Base-by-base conservation (phyloP, 2,329 filamentous ascomycete species). In the Clonostachys chloroleuca region DNA sequence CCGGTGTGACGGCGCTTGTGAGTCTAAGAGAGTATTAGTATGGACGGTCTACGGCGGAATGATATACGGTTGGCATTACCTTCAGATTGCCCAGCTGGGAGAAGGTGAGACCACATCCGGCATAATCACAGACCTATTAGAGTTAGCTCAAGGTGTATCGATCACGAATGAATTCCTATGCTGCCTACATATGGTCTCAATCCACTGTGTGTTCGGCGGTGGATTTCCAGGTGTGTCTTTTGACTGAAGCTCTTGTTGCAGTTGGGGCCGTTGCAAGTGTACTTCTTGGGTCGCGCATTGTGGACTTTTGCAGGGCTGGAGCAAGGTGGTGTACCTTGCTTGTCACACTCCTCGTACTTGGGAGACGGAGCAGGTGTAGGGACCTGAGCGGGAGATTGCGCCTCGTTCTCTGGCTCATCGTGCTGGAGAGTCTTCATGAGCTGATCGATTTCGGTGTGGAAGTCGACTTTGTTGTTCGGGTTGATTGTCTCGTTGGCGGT, bases 151-250 rank as follows among this genome's bases (percentile, higher is more conserved):
- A 30, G 3, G 24, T 30, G 24, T 30, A 30, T 10, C 24, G 24
- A 30, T 30, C 24, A 30, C 9, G 24, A 10, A 30, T 30, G 24
- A 20, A 12, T n/a, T 34, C 2, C 5, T 39, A 20, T 13, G 16
- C 10, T 13, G 73, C 89, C 75, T 72, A 95, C 87, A 63, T 92
- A 96, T 50, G 92, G 92, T 63, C 91, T 94, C 46, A 87, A 83
- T 14, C 94, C 94, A 3, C 89, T 96, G 66, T 99, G 94, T 5
- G 87, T 86, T 53, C 92, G 80, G 42, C 81, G 84, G 64, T 99
- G 94, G 43, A 95, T 96, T 51, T 94, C 87, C 12, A 96, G 77
- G 58, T 97, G 92, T 2, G 92, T 96, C 69, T 92, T 95, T 62
- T 97, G 92, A 50, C 82, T 83, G 65, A 96, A 97, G 51, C 79